phyloP scores from a whole-genome alignment of 192 early-diverging fungal species.

The Backusella psychrophila region DNA sequence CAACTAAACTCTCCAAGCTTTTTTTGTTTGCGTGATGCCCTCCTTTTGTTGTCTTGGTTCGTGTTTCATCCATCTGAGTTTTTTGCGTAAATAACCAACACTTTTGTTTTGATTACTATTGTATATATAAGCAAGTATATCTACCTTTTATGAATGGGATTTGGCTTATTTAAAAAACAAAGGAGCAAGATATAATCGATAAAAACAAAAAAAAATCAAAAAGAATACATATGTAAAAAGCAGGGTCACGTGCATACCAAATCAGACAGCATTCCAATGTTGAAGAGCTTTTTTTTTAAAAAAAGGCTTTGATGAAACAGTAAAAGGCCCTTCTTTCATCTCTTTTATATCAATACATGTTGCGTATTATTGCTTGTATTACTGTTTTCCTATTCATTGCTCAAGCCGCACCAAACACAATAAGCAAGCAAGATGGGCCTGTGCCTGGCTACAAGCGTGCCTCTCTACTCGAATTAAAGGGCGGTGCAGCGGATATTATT shows the following conservation, averaged over 20 bases:
- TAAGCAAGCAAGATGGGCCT: background rate
- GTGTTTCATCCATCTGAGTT: background rate
- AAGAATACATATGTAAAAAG: background rate
- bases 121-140: no score
- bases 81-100: background rate
- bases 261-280: background rate
- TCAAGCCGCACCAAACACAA: background rate
- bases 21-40: conserved; percentile 18
- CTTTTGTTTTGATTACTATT: no score
- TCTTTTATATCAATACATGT: background rate
- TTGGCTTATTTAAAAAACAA: background rate
- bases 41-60: background rate
- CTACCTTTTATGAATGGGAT: background rate
- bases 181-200: background rate
- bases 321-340: background rate
- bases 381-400: background rate
- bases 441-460: background rate
- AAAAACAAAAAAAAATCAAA: background rate
- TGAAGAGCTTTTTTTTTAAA: background rate
- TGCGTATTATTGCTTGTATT: background rate
- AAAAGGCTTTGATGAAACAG: no score
- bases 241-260: background rate
- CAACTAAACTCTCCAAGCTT: conserved; percentile 47
- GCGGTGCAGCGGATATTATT: background rate
- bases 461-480: background rate